Percentiles rank a stretch among this genome's conserved stretches.
Conservation (phyloP, 2,329 filamentous ascomycete species). For the Cladophialophora chaetospira region DNA sequence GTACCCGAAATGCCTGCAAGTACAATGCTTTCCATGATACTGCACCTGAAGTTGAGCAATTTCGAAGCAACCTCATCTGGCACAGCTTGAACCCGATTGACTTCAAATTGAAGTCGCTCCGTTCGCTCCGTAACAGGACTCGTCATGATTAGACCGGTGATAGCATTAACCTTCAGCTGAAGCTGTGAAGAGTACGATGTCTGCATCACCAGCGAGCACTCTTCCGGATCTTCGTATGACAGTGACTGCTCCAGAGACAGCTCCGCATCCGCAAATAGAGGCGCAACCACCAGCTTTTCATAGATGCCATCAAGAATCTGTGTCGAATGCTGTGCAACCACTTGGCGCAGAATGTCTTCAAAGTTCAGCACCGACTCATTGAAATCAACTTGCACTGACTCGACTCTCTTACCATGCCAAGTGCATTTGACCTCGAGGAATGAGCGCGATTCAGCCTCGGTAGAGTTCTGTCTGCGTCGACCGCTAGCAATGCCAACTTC, state of each 20-base stretch:
- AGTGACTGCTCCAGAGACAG: conserved; percentile 61
- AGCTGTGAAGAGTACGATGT: conserved; percentile 65
- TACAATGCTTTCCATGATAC: conserved; percentile 24
- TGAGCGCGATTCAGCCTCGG: conserved; percentile 33
- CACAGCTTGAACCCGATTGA: conserved; percentile 59
- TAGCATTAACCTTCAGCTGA: conserved; percentile 70
- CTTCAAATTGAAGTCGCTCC: conserved; percentile 61
- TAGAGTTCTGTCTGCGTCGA: conserved; percentile 35
- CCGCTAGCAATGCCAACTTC: conserved; percentile 79
- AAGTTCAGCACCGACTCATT: conserved; percentile 69
- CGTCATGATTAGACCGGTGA: conserved; percentile 74
- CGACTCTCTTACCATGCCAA: conserved; percentile 74
- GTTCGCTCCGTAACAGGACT: conserved; percentile 63
- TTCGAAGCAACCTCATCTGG: conserved; percentile 42
- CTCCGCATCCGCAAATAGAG: conserved; percentile 63
- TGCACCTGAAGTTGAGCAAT: conserved; percentile 35
- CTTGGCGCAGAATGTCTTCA: conserved; percentile 70
- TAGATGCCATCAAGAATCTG: conserved; percentile 70
- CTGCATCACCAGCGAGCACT: conserved; percentile 69
- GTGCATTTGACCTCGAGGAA: conserved; percentile 70
- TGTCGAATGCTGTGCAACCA: conserved; percentile 74
- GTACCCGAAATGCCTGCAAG: conserved; percentile 19
- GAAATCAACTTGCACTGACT: conserved; percentile 66
- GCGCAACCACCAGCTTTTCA: conserved; percentile 59
- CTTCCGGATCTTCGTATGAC: conserved; percentile 63